Conservation (phyloP, 2,329 filamentous ascomycete species). For the Trichoderma endophyticum region DNA sequence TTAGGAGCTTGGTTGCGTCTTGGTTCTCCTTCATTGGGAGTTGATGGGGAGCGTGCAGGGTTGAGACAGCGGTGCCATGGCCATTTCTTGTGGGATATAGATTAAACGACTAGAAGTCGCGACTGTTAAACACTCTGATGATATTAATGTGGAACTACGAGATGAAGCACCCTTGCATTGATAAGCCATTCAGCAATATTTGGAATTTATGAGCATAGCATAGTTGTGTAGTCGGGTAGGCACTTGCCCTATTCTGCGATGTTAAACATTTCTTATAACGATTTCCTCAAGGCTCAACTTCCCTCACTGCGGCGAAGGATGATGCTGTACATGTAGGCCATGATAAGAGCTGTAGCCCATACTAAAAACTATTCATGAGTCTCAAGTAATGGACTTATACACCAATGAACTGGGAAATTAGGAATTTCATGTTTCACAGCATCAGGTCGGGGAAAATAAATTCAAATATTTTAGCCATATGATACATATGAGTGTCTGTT, state of each 20-base stretch:
- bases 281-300: not conserved
- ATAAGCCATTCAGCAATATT: not conserved
- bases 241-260: not conserved
- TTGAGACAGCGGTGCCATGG: not conserved
- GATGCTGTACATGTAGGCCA: not conserved
- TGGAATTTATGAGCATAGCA: not conserved
- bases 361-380: not conserved
- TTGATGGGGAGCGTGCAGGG: slow-evolving; percentile 18
- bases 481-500: not conserved
- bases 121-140: not conserved
- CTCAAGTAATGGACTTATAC: not conserved
- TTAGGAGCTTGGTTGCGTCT: slow-evolving; percentile 27
- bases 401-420: not conserved
- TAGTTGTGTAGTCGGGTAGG: not conserved
- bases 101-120: not conserved
- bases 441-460: not conserved
- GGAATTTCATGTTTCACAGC: not conserved
- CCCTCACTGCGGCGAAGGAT: not conserved
- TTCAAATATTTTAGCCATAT: not conserved
- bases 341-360: not conserved
- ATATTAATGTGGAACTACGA: not conserved
- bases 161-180: not conserved
- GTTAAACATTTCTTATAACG: not conserved
- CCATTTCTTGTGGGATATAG: not conserved
- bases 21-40: not conserved